Conservation (phyloP, 1,284 basidiomycete genomes). For the Fomitopsis pinicola region DNA sequence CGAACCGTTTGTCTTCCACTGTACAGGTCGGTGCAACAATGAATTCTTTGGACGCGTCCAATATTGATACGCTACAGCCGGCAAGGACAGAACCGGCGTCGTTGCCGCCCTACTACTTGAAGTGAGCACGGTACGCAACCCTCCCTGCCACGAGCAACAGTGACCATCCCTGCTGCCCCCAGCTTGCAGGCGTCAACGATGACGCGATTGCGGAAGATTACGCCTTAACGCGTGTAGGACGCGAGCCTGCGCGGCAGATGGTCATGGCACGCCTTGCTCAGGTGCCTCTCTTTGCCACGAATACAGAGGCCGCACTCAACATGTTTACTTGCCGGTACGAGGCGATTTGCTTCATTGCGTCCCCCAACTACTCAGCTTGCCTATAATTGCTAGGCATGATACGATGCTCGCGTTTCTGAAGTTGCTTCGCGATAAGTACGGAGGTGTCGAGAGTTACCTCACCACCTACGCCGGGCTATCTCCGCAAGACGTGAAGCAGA, state of each 20-base stretch:
- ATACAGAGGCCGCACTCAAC: slow-evolving; percentile 67
- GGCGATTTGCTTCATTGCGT: not conserved
- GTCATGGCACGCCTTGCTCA: slow-evolving; percentile 62
- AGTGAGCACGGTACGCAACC: slow-evolving; percentile 31
- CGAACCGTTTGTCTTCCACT: slow-evolving; percentile 66
- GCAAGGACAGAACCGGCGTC: slow-evolving; percentile 79
- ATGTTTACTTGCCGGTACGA: slow-evolving; percentile 73
- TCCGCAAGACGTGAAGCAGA: slow-evolving; percentile 53
- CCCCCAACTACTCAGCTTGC: not conserved
- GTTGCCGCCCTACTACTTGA: slow-evolving; percentile 67
- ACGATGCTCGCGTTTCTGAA: slow-evolving; percentile 68
- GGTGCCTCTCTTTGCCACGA: slow-evolving; percentile 66
- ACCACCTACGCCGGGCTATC: slow-evolving; percentile 48
- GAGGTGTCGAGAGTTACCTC: slow-evolving; percentile 63
- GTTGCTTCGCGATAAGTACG: slow-evolving; percentile 56
- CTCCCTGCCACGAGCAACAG: not conserved
- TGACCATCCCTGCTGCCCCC: not conserved
- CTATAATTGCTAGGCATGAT: slow-evolving; percentile 42
- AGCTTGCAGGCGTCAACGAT: slow-evolving; percentile 70
- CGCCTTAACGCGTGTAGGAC: slow-evolving; percentile 66
- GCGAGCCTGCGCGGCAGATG: slow-evolving; percentile 68
- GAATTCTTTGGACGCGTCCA: not conserved
- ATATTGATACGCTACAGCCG: slow-evolving; percentile 34
- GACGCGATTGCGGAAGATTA: slow-evolving; percentile 68
- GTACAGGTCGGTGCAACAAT: slow-evolving; percentile 47